Evolutionary conservation across 2,329 filamentous ascomycete species (phyloP).

Genomic region (Pseudogymnoascus sp.): DNA sequence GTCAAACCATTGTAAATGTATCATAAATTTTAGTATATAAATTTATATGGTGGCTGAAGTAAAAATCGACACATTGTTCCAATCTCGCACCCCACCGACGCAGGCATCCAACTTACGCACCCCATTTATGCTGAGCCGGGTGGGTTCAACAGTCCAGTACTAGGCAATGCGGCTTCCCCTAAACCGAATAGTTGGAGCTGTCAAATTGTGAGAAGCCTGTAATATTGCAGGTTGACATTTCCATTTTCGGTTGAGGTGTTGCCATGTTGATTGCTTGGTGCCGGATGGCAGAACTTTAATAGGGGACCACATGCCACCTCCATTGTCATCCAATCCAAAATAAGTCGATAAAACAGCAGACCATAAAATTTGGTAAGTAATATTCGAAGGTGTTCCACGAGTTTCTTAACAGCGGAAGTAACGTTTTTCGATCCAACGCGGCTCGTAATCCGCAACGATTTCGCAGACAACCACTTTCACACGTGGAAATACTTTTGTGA

Average conservation of each 20-base stretch:
- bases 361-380: background rate
- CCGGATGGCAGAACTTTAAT: background rate
- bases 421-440: slow-evolving; percentile 79
- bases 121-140: background rate
- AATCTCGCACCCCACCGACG: background rate
- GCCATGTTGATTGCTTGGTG: background rate
- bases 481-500: slow-evolving; percentile 82
- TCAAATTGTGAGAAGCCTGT: background rate
- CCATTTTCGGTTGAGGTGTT: background rate
- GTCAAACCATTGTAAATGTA: background rate
- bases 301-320: background rate
- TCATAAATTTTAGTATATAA: background rate
- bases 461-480: slow-evolving; percentile 80
- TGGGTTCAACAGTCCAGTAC: background rate
- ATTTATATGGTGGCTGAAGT: background rate
- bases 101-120: background rate
- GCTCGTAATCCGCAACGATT: slow-evolving; percentile 72
- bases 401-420: slow-evolving; percentile 72
- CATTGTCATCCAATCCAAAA: background rate
- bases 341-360: background rate
- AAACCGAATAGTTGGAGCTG: background rate
- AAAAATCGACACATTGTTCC: background rate
- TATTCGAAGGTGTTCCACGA: background rate
- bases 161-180: background rate
- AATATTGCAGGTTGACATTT: background rate